Evolutionary conservation across 2,329 filamentous ascomycete genomes (phyloP), one percentile per base, ranked within the genome.

Genomic region (Hysterium pulicare): DNA sequence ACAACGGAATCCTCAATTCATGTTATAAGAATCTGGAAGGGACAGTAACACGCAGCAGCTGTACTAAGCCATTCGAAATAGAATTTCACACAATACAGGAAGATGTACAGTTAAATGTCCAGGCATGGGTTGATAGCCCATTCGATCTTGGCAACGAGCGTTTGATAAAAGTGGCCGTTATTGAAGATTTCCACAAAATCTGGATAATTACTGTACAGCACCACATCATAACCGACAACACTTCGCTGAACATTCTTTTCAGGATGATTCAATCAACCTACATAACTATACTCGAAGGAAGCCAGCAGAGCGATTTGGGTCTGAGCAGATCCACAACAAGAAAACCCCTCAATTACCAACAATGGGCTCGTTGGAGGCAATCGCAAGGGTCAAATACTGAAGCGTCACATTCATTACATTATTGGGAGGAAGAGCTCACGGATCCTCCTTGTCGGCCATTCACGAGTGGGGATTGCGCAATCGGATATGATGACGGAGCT

Each of bases 181-280:
- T 38, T 4, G 35, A 24, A 38, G 5, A 38, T 8, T 16, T 10
- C 17, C 17, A n/a, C 11, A 20, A 38, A 15, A 24, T 23, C 19
- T 23, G 21, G 28, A 8, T 24, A 15, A 24, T 38, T 3, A 10
- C 28, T n/a, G 21, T 24, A 9, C n/a, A 24, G 35, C 35, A 38
- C 28, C 35, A 38, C 35, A 24, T 38, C 13, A 38, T 38, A 22
- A 38, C 35, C 7, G 35, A 38, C 35, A 38, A 38, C 9, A 21
- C 21, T 16, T 38, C 35, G n/a, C 22, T 11, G 9, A 38, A 26
- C 19, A 16, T 38, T 3, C 20, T 38, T 24, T 24, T 38, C 4
- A 8, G 17, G 5, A 38, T 5, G 20, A 24, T 38, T 24, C 19
- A 26, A 8, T 10, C 24, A 38, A n/a, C 5, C 11, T 38, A 38